A percentile compares a stretch with the other conserved stretches of the same genome.
These are phyloP conservation scores for Amesomyces nigricolor DNA, from an alignment of 2,329 filamentous ascomycete genomes.

Conservation along the genomic window DNA sequence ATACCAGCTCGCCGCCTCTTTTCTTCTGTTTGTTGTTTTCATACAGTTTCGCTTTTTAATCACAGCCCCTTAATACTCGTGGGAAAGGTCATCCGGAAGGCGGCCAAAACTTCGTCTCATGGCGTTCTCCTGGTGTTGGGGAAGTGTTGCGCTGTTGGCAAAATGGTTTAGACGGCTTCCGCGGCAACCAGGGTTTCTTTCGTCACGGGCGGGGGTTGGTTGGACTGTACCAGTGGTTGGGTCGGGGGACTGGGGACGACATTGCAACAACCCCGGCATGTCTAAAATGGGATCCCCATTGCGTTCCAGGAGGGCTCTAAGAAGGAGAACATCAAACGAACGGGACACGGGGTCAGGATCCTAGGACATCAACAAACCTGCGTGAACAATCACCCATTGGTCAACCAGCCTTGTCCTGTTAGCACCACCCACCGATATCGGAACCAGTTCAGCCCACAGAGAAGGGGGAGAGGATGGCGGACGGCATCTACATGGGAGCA, in stretches of 20 bases:
- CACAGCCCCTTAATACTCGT: conserved; percentile 40
- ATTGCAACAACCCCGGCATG: conserved; percentile 13
- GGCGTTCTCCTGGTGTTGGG: conserved; percentile 19
- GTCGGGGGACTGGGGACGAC: conserved; percentile 16
- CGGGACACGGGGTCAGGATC: conserved; percentile 5
- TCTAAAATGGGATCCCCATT: conserved; percentile 17
- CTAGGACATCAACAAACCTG: not conserved
- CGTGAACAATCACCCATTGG: not conserved
- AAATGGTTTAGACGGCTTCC: conserved; percentile 12
- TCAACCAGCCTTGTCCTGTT: not conserved
- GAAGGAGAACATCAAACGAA: not conserved
- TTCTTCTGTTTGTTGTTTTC: conserved; percentile 43
- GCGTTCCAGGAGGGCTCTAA: conserved; percentile 14
- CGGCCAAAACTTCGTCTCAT: conserved; percentile 22
- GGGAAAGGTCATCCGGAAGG: conserved; percentile 30
- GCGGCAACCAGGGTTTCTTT: conserved; percentile 11
- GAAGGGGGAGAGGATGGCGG: no score
- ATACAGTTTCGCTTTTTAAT: conserved; percentile 40
- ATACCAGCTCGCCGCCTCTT: conserved; percentile 53
- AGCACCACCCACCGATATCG: not conserved
- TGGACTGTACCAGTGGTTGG: conserved; percentile 20
- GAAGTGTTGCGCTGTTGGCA: conserved; percentile 19
- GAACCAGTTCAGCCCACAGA: no score
- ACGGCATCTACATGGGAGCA: no score
- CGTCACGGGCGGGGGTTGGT: conserved; percentile 10